A percentile compares a stretch with the other conserved stretches of the same genome.
Conservation (phyloP, 257 asterid species). For the Ilex asprella region DNA sequence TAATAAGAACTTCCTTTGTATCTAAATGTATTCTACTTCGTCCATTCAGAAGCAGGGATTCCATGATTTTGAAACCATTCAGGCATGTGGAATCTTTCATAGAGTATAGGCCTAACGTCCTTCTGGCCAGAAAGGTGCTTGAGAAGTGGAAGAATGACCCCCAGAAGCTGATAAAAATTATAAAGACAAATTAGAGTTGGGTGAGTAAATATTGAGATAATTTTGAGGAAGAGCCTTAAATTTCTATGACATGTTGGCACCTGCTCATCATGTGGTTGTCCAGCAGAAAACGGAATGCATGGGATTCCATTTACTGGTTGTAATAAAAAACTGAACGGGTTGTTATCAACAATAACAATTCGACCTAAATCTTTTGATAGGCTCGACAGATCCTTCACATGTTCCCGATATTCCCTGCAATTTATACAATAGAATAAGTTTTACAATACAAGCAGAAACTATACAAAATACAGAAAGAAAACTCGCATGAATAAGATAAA, state of each 20-base stretch:
- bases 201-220: too few relatives aligned
- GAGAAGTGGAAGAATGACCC: slow-evolving; percentile 86
- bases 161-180: slow-evolving; percentile 54
- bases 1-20: not conserved
- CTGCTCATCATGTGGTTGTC: slow-evolving; percentile 79
- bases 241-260: slow-evolving; percentile 20
- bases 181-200: too few relatives aligned
- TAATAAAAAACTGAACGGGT: slow-evolving; percentile 89
- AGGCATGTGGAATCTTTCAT: slow-evolving; percentile 84
- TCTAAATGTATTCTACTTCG: slow-evolving; percentile 25
- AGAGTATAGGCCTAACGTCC: slow-evolving; percentile 65
- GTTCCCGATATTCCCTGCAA: slow-evolving; percentile 81
- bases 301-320: slow-evolving; percentile 96
- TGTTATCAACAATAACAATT: slow-evolving; percentile 84
- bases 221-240: not conserved
- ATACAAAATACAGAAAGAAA: too few relatives aligned
- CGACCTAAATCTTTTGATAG: slow-evolving; percentile 65
- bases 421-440: slow-evolving; percentile 2
- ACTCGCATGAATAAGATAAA: too few relatives aligned
- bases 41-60: slow-evolving; percentile 61
- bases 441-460: too few relatives aligned
- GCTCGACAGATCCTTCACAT: slow-evolving; percentile 78
- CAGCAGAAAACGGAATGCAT: slow-evolving; percentile 55
- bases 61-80: slow-evolving; percentile 91
- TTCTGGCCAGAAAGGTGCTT: slow-evolving; percentile 78